Base-by-base conservation (phyloP, 1,284 basidiomycete genomes). In the Leccinum ponderosum region DNA sequence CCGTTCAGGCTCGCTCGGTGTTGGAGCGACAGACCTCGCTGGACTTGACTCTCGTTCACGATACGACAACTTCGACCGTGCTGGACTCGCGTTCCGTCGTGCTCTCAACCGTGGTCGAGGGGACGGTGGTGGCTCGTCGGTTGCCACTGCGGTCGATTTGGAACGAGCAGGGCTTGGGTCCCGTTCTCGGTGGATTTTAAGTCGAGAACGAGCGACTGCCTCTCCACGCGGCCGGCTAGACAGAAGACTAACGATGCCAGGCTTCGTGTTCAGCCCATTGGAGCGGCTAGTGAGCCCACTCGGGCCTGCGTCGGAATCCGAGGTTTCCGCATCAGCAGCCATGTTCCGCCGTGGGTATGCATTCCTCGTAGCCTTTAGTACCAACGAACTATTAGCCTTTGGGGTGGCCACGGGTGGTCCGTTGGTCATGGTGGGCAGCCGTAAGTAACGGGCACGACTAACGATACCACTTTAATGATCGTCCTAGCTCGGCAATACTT, bases 371-470 rank as follows among this genome's bases (percentile, higher is more conserved):
- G 67, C 53, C 57, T 66, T 64, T 62, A 63, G 57, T 54, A 52
- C 63, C 62, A 73, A 53, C 31, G 63, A 8, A 54, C 69, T 55
- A 37, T 67, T 57, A 56, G 61, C 59, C 57, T 66, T 71, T 48
- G 68, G 65, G 56, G 68, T 63, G 55, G 65, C 33, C 17, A 66
- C 57, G n/a, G 61, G 57, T 56, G 66, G 73, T 11, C 64, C 65
- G 22, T 77, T 75, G 60, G 74, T 69, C 48, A 76, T 73, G 25
- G 83, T 79, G 3, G 90, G 87, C 27, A 93, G 78, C 59, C 87
- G 86, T 60, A 93, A 81, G 74, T 90, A 90, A 65, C 90, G 78
- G 47, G 85, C 85, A 51, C 85, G 85, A 59, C 84, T 86, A 54
- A 57, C 33, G 51, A 61, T 22, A 56, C 56, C 42, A 44, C 17